Evolutionary conservation across 306 rosid genomes (phyloP), one percentile per base, ranked within the genome.

Genomic region (Lathyrus tuberosus): DNA sequence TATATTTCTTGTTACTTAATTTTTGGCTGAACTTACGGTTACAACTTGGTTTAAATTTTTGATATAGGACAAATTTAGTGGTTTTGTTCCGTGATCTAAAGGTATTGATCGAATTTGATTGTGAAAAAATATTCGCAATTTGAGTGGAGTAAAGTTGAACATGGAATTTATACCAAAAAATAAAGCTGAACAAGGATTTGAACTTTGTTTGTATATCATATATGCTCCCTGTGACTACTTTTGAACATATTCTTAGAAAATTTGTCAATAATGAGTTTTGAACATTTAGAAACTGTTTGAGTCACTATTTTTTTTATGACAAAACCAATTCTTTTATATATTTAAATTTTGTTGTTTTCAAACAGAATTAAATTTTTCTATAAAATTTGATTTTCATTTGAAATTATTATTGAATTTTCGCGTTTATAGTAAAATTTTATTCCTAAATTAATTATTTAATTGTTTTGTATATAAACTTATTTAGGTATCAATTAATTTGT

Each of bases 61-160:
- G 15, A 15, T 30, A 26, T 10, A 14, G 31, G 43, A 48, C 30
- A 31, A 13, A 13, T 53, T 20, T 53, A 30, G 60, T 13, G 15
- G 30, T 22, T 52, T 52, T 63, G 65, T 58, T 24, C 8, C 14
- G 52, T 57, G 15, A 15, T 60, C 14, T 22, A n/a, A 38, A 54
- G 20, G n/a, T 33, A 9, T 37, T 60, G 30, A 30, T 69, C 43
- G 48, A 76, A 5, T 68, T 48, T 61, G 46, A 49, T 67, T 40
- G 41, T 17, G 15, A 17, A 61, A 16, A 61, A 10, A 8, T 10
- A 16, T 54, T 54, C 8, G 14, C 24, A 61, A 9, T 10, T 61
- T 37, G 48, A 60, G 1, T 57, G 44, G 31, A 17, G 10, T 10
- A 17, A 17, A 35, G 40, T 37, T 35, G 31, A 37, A 37, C 9